Base-by-base conservation (phyloP, 2,329 filamentous ascomycete genomes). In the Elsinoe arachidis region DNA sequence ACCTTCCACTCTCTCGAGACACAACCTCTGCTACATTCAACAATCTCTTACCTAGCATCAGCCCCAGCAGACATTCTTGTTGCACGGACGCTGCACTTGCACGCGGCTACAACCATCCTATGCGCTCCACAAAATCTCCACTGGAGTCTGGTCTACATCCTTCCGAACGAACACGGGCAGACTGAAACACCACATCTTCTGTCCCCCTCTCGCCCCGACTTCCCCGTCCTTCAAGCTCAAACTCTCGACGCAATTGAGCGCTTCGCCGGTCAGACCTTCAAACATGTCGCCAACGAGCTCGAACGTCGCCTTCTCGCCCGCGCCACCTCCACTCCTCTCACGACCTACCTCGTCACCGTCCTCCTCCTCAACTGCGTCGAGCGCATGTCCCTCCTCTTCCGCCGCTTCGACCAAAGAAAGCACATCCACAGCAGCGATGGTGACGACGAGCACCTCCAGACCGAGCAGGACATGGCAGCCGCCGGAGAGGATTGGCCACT, bases 251-350 rank as follows among this genome's bases (percentile, higher is more conserved):
- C 76, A 1, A 73, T 76, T 15, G 81, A 84, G 63, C 79, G 79
- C 61, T 76, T 78, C 26, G 79, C 79, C 35, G 72, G 74, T 12
- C 71, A 72, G 55, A 69, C 82, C 5, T 76, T 76, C 61, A 81
- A 79, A 56, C 70, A 70, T 9, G 75, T 82, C 34, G 78, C 83
- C 74, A 81, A 80, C 60, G 80, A 83, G 58, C 73, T 84, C 1
- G 81, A 84, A 64, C 76, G 79, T 15, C 76, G 80, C n/a, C 69
- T 84, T 3, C 72, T 83, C 6, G 79, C 81, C 62, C 78, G 80
- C 11, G 77, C 80, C 63, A 78, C 81, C 65, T 76, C 75, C 19
- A 78, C 77, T 54, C 75, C 75, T 46, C 82, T 84, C 57, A 78
- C 80, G 59, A 83, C 80, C 0, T 83, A 82, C 64, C 68, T 84